A percentile compares a stretch with the other conserved stretches of the same genome.
Conservation (phyloP, 371 early-diverging fungal genomes). For the Funneliformis caledonium region DNA sequence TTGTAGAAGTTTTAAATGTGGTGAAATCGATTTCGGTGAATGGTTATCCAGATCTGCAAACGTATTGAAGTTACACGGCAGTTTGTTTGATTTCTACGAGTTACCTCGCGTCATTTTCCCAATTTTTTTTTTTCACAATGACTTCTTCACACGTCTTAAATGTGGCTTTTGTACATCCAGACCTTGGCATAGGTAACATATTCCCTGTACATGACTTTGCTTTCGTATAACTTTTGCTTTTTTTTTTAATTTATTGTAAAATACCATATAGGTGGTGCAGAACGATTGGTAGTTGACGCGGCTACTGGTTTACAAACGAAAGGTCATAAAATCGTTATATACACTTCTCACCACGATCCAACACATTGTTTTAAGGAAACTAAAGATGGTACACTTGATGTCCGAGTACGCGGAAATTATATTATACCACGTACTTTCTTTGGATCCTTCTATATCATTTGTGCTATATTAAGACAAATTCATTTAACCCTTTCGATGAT, state of each 20-base stretch:
- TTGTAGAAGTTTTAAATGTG: too few relatives aligned
- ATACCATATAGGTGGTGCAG: constrained; percentile 81
- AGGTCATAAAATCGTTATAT: constrained; percentile 83
- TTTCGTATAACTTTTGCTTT: background rate
- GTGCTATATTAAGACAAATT: constrained; percentile 80
- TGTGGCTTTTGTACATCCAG: constrained; percentile 24
- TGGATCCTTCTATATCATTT: constrained; percentile 78
- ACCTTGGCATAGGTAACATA: constrained; percentile 26
- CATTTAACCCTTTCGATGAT: constrained; percentile 66
- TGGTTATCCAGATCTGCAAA: too few relatives aligned
- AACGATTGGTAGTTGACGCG: constrained; percentile 94
- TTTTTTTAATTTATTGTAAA: background rate
- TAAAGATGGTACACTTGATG: constrained; percentile 81
- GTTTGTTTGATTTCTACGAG: too few relatives aligned
- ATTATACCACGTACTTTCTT: constrained; percentile 69
- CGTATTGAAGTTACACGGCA: too few relatives aligned
- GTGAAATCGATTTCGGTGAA: too few relatives aligned
- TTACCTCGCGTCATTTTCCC: too few relatives aligned
- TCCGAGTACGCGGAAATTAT: constrained; percentile 75
- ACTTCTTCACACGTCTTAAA: constrained; percentile 17
- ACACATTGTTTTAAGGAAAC: constrained; percentile 94
- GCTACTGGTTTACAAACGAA: constrained; percentile 79
- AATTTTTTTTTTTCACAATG: background rate
- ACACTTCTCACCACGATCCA: constrained; percentile 90
- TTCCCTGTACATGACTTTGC: background rate